Base-by-base conservation (phyloP, 164 flowering plant genomes). In the Annona cherimola region DNA sequence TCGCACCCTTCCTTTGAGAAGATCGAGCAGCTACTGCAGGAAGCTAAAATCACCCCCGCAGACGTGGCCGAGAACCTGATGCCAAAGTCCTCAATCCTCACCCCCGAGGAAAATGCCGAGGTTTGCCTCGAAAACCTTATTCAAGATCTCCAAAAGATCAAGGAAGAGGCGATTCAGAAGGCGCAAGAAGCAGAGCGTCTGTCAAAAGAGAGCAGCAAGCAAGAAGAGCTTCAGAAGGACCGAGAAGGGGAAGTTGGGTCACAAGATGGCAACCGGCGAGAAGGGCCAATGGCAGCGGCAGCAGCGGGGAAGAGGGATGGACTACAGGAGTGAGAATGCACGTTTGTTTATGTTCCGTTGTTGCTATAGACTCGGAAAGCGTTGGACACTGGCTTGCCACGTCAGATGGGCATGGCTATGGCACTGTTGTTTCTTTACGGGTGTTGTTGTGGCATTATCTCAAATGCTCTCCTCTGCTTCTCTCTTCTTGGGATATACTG, bases 11-110 rank as follows among this genome's bases (percentile, higher is more conserved):
- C 81, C 79, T 86, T 87, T 73, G 80, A 83, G 1, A 45, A 50
- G 1, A 74, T 87, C 19, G 43, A 45, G 8, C 18, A 19, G 45
- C 19, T 87, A 71, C 60, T 86, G 45, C 76, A 45, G 2, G 83
- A 82, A 71, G 73, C 76, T 46, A 71, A 83, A n/a, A 81, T 86
- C 45, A 84, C 87, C n/a, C 89, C 88, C 35, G 93, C 90, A 35
- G 88, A 87, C 78, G 87, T 89, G 40, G 88, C 86, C 2, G 89
- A 87, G 80, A 86, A 79, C 63, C 81, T 87, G 66, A 86, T 84
- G 88, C 88, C 86, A 39, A 86, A 80, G 66, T 78, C 84, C 5
- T 70, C 72, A 42, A 40, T 64, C 44, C 11, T 41, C 41, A 60
- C 61, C 1, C 26, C 39, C 5, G 44, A 40, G 2, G 83, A 78